Base-by-base conservation (phyloP, 768 basidiomycete genomes). In the Glaciozyma martinii region DNA sequence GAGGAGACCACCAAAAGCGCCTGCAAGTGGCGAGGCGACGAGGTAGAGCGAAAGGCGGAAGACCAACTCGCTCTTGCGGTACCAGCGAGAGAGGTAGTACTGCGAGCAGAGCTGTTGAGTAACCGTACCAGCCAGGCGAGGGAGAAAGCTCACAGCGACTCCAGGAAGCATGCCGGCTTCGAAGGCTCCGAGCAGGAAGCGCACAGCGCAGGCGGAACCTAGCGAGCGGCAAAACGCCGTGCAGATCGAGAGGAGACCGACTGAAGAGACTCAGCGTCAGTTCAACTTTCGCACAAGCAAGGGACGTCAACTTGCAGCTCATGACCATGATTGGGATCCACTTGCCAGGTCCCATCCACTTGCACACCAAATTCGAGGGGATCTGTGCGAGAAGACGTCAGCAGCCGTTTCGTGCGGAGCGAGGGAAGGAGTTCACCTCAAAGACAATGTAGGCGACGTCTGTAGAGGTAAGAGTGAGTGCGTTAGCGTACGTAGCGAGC, bases 1-100 rank as follows among this genome's bases (percentile, higher is more conserved):
- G 19, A 75, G 63, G 12, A 75, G 60, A 15, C 74, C 72, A n/a
- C 72, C 71, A 37, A 73, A 57, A 2, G 72, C 72, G 6, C 57
- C 42, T 6, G 46, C 57, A 16, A 71, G 59, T 0, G 68, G 71
- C 4, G 71, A 56, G 19, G 55, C 42, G 16, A 70, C 66, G 37
- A 68, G 32, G 60, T 67, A 68, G 44, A 65, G 47, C 5, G 57
- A 55, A 21, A 72, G 61, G 12, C 71, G 66, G 71, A 72, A 73
- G 4, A 55, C 68, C 5, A 73, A 61, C 53, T 73, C 72, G 29
- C 54, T 60, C 32, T 61, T 68, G 59, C 67, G 62, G 53, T 69
- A 72, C 52, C 27, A 60, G 46, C 62, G 43, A 53, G 53, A 29
- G 42, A 63, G 60, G 37, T 62, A 67, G 60, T 63, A 66, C 37